Evolutionary conservation across 2,329 filamentous ascomycete species (phyloP), one percentile per base, ranked within the genome.

Genomic region (Aspergillus japonicus): DNA sequence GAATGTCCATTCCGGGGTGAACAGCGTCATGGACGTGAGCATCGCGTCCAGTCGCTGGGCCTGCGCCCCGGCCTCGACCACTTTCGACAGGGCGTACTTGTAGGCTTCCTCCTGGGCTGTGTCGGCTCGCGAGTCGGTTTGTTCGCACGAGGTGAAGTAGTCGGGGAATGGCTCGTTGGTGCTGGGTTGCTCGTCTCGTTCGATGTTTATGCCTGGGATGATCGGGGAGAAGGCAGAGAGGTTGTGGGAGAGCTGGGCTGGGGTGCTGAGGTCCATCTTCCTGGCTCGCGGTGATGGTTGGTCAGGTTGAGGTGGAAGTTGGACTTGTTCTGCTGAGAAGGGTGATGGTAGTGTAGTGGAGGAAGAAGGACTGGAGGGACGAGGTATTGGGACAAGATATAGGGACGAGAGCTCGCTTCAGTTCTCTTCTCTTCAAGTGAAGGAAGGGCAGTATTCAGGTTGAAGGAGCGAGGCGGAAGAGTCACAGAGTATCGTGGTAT

Each of bases 101-200:
- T 71, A 72, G 14, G 65, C 65, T 23, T 63, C 57, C n/a, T 69
- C 66, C 5, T 61, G 55, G 6, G 47, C 50, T 14, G 57, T 53
- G 26, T 71, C 60, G 5, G 56, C 47, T 1, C 44, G 21, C 8
- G 57, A 42, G 2, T 48, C 31, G 3, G 54, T 23, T 2, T 21
- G 29, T 24, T 66, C 61, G 48, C 62, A 64, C 8, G 56, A 57
- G 24, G 68, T 63, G 47, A 68, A 57, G 51, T 71, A 73, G 11
- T 68, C 67, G 0, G 71, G 71, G 21, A 73, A 73, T 0, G 69
- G 65, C 44, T 73, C 71, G 1, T 59, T 58, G 1, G 60, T 58
- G 19, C 51, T 14, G 29, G 14, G 11, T 7, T 44, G 39, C n/a
- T 19, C 16, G 39, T 10, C 39, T n/a, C 8, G 26, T 8, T 29